Base-by-base conservation (phyloP, 73 alveolate species). In the Paramecium biaurelia region DNA sequence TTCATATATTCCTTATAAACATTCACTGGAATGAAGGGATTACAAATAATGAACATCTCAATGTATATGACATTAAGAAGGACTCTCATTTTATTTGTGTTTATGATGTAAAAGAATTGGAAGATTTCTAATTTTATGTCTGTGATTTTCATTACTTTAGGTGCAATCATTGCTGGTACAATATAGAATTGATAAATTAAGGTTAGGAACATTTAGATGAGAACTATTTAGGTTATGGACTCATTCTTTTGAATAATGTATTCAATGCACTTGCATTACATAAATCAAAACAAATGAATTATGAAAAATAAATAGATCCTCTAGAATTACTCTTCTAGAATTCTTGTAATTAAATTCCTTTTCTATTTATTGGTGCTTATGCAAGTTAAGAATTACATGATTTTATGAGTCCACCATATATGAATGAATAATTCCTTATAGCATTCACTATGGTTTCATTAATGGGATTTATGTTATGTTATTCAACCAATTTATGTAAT, bases 51-150 rank as follows among this genome's bases (percentile, higher is more conserved):
- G 70, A 79, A 79, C 28, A 79, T 79, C 41, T 41, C 90, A 41
- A 79, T 79, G 90, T 79, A 42, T 18, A 79, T 79, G 90, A 79
- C 90, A 4, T 34, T 79, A 21, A 43, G 90, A 79, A 79, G 90
- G 37, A 79, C 90, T 2, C 56, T 79, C 6, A 79, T 79, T 23
- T 45, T 79, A 42, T 79, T 79, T 47, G 90, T 79, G 20, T 79
- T 79, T 12, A 28, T 79, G 28, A 24, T 79, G 15, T 14, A 79
- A 18, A 45, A 45, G 43, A 79, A 10, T 8, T 32, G 90, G 56
- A 79, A 32, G 56, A 21, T 79, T 37, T 38, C 90, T 12, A 30
- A 79, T 30, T 47, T 79, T 24, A 20, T 79, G 26, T 23, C 90
- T 11, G 90, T 79, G 8, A 41, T 79, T 28, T 79, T 79, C 28